Conservation (phyloP, 768 basidiomycete genomes). For the Xerocomus spinulosus region DNA sequence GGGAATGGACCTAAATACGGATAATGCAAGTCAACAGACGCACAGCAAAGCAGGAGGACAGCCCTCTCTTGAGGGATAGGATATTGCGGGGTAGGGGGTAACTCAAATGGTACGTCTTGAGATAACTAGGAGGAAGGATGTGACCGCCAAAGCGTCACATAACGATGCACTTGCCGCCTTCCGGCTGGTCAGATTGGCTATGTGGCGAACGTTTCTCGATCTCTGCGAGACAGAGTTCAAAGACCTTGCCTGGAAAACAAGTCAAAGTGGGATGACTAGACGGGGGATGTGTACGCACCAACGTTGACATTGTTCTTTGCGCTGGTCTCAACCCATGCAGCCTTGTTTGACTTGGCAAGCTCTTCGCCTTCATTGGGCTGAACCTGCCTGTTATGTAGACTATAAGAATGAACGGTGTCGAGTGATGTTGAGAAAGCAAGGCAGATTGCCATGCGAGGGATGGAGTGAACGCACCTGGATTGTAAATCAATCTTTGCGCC, state of each 20-base stretch:
- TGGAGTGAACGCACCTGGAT: conserved; percentile 51
- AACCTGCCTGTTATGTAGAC: conserved; percentile 61
- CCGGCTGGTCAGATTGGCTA: conserved; percentile 40
- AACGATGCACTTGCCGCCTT: conserved; percentile 44
- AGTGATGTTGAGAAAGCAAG: conserved; percentile 9
- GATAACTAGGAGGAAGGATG: conserved; percentile 11
- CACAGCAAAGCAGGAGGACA: conserved; percentile 28
- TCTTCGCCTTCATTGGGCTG: conserved; percentile 66
- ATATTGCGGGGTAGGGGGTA: conserved; percentile 31
- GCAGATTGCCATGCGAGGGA: conserved; percentile 5
- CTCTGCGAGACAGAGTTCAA: conserved; percentile 77
- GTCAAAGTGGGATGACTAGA: conserved; percentile 1
- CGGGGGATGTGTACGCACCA: conserved; percentile 49
- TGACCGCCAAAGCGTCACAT: conserved; percentile 41
- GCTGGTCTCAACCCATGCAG: conserved; percentile 85
- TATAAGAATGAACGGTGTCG: conserved; percentile 27
- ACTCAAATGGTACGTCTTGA: conserved; percentile 26
- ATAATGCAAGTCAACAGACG: conserved; percentile 32
- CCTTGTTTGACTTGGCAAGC: conserved; percentile 65
- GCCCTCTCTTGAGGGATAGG: conserved; percentile 21
- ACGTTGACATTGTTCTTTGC: conserved; percentile 86
- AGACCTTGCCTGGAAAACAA: conserved; percentile 59
- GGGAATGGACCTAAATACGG: conserved; percentile 31
- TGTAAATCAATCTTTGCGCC: conserved; percentile 88
- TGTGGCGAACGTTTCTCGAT: conserved; percentile 72